Conservation (phyloP, 805 yeast genomes). For the Priceomyces medius region DNA sequence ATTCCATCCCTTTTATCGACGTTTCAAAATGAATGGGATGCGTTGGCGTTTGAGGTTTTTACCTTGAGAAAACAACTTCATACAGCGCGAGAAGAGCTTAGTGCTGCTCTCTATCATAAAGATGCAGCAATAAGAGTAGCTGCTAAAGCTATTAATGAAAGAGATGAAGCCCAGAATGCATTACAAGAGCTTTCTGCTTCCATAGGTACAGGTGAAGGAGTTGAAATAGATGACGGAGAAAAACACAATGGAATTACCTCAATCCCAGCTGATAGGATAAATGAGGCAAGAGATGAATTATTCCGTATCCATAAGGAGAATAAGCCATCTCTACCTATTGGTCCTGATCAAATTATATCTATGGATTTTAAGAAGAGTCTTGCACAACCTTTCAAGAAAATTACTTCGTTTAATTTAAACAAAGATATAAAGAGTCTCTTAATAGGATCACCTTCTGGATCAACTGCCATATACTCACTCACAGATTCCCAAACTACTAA, state of each 20-base stretch:
- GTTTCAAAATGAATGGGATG: conserved; percentile 89
- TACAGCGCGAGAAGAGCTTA: conserved; percentile 66
- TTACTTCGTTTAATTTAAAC: conserved; percentile 6
- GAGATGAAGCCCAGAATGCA: conserved; percentile 71
- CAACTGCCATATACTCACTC: conserved; percentile 10
- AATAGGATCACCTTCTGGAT: conserved; percentile 15
- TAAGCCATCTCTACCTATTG: conserved; percentile 23
- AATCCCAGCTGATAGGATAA: conserved; percentile 22
- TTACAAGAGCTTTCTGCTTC: conserved; percentile 53
- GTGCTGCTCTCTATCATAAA: conserved; percentile 75
- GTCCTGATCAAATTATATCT: conserved; percentile 12
- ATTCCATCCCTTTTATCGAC: conserved; percentile 76
- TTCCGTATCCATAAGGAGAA: conserved; percentile 36
- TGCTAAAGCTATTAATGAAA: conserved; percentile 66
- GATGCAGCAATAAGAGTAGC: conserved; percentile 92
- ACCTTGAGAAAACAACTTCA: conserved; percentile 70
- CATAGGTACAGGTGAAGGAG: conserved; percentile 26
- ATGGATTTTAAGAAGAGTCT: conserved; percentile 9
- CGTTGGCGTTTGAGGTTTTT: conserved; percentile 77
- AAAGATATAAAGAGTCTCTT: conserved; percentile 4
- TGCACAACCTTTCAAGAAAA: conserved; percentile 13
- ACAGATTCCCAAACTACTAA: conserved; percentile 9
- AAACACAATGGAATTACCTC: conserved; percentile 3
- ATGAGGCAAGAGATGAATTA: conserved; percentile 30
- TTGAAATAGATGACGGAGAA: conserved; percentile 2